Evolutionary conservation across 805 yeast genomes (phyloP).

Genomic region (Monosporozyma siamensis): DNA sequence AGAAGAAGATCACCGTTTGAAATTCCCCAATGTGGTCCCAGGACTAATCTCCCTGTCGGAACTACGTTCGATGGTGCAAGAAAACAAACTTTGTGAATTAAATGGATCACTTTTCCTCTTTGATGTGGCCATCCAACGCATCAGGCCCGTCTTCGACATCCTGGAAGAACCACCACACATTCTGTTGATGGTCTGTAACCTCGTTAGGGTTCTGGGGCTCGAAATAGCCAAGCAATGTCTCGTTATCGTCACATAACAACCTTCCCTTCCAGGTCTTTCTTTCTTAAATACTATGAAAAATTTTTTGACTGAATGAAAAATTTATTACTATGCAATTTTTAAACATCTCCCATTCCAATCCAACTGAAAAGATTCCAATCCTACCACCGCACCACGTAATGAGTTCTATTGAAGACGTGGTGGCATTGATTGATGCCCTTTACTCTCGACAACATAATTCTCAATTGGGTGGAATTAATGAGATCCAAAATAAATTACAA

Average conservation of each 20-base stretch:
- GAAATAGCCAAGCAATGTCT: conserved; percentile 28
- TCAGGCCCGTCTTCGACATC: conserved; percentile 19
- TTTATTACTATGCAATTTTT: no score
- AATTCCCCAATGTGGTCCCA: conserved; percentile 39
- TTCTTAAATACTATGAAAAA: not conserved
- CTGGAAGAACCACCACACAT: conserved; percentile 15
- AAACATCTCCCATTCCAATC: no score
- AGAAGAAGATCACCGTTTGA: conserved; percentile 5
- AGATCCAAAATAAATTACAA: conserved; percentile 26
- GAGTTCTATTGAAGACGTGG: conserved; percentile 15
- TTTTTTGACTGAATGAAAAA: not conserved
- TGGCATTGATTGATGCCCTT: conserved; percentile 20
- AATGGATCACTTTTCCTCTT: conserved; percentile 19
- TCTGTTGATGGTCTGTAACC: conserved; percentile 31
- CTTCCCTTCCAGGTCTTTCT: not conserved
- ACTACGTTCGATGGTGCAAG: conserved; percentile 30
- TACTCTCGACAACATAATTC: not conserved
- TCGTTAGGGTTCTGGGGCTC: conserved; percentile 38
- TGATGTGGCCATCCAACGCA: conserved; percentile 19
- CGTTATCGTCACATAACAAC: conserved; percentile 10
- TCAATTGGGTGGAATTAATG: conserved; percentile 13
- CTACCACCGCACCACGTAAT: no score
- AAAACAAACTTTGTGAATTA: conserved; percentile 20
- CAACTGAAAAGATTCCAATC: no score
- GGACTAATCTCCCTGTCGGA: conserved; percentile 44